Evolutionary conservation across 805 yeast species (phyloP).

Genomic region (Blastobotrys peoriensis): DNA sequence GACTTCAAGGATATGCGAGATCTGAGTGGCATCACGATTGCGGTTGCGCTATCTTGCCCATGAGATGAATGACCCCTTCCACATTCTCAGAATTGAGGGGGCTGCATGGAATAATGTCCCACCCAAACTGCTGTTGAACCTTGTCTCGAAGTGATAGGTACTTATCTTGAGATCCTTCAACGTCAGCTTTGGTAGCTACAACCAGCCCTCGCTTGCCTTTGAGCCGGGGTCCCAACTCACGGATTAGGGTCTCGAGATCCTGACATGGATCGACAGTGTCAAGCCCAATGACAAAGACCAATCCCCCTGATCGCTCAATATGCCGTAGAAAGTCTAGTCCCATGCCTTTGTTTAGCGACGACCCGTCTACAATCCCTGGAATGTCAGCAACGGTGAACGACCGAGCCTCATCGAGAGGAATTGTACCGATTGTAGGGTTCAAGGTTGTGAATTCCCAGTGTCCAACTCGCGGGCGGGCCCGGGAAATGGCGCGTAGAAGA

Average conservation of each 20-base stretch:
- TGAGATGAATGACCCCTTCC: slow-evolving; percentile 59
- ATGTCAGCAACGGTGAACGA: slow-evolving; percentile 94
- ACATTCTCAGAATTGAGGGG: slow-evolving; percentile 70
- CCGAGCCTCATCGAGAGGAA: slow-evolving; percentile 47
- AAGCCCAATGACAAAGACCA: slow-evolving; percentile 79
- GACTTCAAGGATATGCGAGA: too few species aligned
- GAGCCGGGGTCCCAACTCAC: slow-evolving; percentile 69
- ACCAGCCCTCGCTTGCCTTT: slow-evolving; percentile 59
- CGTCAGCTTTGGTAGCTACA: slow-evolving; percentile 93
- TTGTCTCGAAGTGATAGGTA: slow-evolving; percentile 41
- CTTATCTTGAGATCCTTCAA: slow-evolving; percentile 46
- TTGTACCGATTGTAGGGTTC: slow-evolving; percentile 88
- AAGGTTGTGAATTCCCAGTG: slow-evolving; percentile 97
- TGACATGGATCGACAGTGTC: slow-evolving; percentile 59
- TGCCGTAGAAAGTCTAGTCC: slow-evolving; percentile 90
- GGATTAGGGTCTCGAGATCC: slow-evolving; percentile 56
- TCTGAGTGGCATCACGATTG: too few species aligned
- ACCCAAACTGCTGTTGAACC: slow-evolving; percentile 36
- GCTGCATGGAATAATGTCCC: slow-evolving; percentile 82
- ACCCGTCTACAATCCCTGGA: slow-evolving; percentile 88
- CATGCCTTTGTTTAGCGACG: slow-evolving; percentile 72
- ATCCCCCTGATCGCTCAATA: slow-evolving; percentile 83
- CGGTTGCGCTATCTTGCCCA: slow-evolving; percentile 48
- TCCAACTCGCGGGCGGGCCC: slow-evolving; percentile 86
- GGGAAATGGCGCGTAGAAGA: slow-evolving; percentile 74